Evolutionary conservation across 495 filamentous ascomycete species (phyloP).

Genomic region (Hamigera avellanea): DNA sequence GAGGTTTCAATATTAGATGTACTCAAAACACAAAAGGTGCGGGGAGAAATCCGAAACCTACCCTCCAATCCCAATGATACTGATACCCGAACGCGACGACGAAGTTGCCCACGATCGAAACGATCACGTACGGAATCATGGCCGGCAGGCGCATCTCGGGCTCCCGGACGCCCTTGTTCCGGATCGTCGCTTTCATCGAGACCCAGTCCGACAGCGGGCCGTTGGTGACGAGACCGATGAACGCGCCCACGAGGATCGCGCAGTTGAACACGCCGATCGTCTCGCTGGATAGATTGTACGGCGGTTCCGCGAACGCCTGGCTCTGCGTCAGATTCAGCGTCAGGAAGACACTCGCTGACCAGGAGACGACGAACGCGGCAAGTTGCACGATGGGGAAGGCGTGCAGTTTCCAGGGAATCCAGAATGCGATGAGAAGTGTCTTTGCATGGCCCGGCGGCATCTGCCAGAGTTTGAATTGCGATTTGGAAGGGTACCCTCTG

Average conservation of each 20-base stretch:
- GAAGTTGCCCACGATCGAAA: constrained; percentile 48
- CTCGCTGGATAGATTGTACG: constrained; percentile 42
- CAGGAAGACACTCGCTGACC: constrained; percentile 47
- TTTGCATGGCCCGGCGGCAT: constrained; percentile 25
- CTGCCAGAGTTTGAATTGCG: constrained; percentile 44
- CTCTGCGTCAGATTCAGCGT: constrained; percentile 54
- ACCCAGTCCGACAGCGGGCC: constrained; percentile 50
- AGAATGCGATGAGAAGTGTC: constrained; percentile 26
- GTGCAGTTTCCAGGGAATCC: constrained; percentile 44
- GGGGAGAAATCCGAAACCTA: constrained; percentile 3
- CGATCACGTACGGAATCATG: constrained; percentile 47
- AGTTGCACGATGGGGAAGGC: constrained; percentile 55
- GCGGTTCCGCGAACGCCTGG: constrained; percentile 47
- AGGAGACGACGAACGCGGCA: constrained; percentile 46
- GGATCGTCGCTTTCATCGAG: constrained; percentile 41
- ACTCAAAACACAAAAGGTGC: no score
- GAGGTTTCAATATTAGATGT: no score
- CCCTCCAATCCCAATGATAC: constrained; percentile 43
- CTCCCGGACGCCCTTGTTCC: constrained; percentile 53
- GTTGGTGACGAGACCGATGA: constrained; percentile 45
- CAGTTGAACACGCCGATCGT: constrained; percentile 41
- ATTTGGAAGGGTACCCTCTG: constrained; percentile 38
- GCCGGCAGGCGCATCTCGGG: constrained; percentile 58
- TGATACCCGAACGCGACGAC: constrained; percentile 50
- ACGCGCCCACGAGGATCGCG: constrained; percentile 32